phyloP scores from a whole-genome alignment of 371 early-diverging fungal genomes.

The Mortierella sp. region DNA sequence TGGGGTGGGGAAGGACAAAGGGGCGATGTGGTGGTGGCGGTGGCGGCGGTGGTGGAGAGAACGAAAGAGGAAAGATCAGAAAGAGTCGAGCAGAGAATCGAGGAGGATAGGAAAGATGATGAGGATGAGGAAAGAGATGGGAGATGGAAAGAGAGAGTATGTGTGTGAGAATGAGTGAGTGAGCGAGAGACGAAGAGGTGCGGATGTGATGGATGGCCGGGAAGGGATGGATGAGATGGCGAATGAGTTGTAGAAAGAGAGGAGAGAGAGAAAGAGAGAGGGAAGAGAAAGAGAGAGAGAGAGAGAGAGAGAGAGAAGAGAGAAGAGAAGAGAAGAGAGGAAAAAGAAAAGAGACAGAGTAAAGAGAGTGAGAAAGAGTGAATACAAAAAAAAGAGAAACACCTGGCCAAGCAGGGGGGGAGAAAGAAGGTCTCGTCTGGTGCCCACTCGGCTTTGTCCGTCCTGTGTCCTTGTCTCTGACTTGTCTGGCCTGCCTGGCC shows the following conservation, averaged over 20 bases:
- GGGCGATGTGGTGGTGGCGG: background rate
- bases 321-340: background rate
- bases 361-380: background rate
- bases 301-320: background rate
- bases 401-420: too few species aligned
- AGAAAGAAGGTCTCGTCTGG: too few species aligned
- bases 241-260: too few species aligned
- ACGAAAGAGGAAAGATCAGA: too few species aligned
- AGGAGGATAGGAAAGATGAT: background rate
- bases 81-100: background rate
- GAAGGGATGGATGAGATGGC: background rate
- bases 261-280: slow-evolving; percentile 2
- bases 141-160: slow-evolving; percentile 1
- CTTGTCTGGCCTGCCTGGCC: too few species aligned
- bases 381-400: background rate
- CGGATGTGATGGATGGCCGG: background rate
- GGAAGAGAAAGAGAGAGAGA: background rate
- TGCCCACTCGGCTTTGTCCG: too few species aligned
- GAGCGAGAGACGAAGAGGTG: background rate
- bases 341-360: background rate
- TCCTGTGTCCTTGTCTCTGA: too few species aligned
- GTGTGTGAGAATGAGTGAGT: slow-evolving; percentile 7
- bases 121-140: slow-evolving; percentile 1
- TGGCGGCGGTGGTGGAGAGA: too few species aligned
- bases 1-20: background rate